Evolutionary conservation across 2,329 filamentous ascomycete genomes (phyloP), one percentile per base, ranked within the genome.

Genomic region (Scedosporium minutisporum): DNA sequence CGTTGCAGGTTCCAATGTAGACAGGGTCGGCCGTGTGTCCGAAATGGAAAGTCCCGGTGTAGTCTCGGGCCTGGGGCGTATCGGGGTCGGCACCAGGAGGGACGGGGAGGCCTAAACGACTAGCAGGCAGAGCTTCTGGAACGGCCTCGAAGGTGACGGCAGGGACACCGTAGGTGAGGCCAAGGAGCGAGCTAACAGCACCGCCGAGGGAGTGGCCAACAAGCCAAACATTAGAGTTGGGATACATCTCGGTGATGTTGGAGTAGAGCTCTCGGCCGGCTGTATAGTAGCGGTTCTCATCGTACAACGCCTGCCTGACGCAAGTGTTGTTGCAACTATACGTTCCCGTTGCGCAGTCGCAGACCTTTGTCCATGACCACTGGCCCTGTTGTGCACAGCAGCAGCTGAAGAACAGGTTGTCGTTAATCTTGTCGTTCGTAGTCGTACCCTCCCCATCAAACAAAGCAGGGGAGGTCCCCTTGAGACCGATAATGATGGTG

Each of bases 361-460:
- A 99, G 63, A 96, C 92, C 72, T 96, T 89, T 65, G 90, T 87
- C 88, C 92, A 97, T 16, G 92, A 86, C 77, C 87, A 92, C 66
- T 92, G 91, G 0, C 93, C 92, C 69, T 96, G 93, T 75, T 97
- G 92, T 3, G 87, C 95, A 75, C 95, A 99, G 75, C 95, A 99
- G 77, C 95, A 99, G 71, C 93, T 96, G 77, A 97, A 97, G 75
- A 96, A 96, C 9, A 99, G 81, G 72, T 99, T 99, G 75, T 99
- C 95, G 73, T 97, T 99, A 70, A 93, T 80, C 77, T 99, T 99
- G 77, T 99, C 95, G 68, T 96, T 96, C 27, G 92, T 96, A 0
- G 93, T 97, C 1, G 95, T 97, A 60, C 93, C 93, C 44, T 93
- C 90, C n/a, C 95, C 95, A 73, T 97, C 93, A 71, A 97, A 97